These are phyloP conservation scores for Phyllosticta citriasiana DNA, from an alignment of 2,329 filamentous ascomycete species.

Conservation along the genomic window DNA sequence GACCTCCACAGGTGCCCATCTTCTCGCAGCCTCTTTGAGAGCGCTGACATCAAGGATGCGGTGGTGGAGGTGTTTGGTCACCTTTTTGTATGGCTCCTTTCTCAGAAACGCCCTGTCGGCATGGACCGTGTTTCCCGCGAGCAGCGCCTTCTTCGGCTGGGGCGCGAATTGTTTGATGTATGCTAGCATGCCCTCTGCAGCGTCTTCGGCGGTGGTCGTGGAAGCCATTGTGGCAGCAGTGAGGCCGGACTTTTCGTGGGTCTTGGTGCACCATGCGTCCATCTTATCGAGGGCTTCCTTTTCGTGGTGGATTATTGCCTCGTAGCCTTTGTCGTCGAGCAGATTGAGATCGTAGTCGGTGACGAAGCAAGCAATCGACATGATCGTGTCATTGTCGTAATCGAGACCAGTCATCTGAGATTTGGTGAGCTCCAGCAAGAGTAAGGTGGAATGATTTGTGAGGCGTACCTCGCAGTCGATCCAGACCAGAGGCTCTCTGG, in stretches of 20 bases:
- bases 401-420: constrained; percentile 83
- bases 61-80: constrained; percentile 75
- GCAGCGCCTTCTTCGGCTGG: constrained; percentile 53
- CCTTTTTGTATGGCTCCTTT: constrained; percentile 59
- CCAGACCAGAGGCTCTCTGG: constrained; percentile 66
- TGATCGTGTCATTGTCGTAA: constrained; percentile 67
- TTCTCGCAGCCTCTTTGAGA: constrained; percentile 78
- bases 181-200: constrained; percentile 60
- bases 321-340: constrained; percentile 68
- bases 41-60: constrained; percentile 85
- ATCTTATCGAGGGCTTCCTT: constrained; percentile 63
- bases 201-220: constrained; percentile 58
- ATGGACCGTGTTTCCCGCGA: constrained; percentile 91
- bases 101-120: constrained; percentile 76
- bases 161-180: constrained; percentile 71
- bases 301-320: constrained; percentile 66
- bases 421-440: neutral
- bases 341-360: constrained; percentile 71
- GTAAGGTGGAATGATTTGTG: neutral
- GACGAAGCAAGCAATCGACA: constrained; percentile 87
- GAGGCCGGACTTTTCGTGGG: constrained; percentile 73
- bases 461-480: constrained; percentile 61
- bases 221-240: constrained; percentile 67
- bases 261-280: constrained; percentile 79
- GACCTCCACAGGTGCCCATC: constrained; percentile 63